phyloP scores from a whole-genome alignment of 306 rosid species.

The Dryas drummondii region DNA sequence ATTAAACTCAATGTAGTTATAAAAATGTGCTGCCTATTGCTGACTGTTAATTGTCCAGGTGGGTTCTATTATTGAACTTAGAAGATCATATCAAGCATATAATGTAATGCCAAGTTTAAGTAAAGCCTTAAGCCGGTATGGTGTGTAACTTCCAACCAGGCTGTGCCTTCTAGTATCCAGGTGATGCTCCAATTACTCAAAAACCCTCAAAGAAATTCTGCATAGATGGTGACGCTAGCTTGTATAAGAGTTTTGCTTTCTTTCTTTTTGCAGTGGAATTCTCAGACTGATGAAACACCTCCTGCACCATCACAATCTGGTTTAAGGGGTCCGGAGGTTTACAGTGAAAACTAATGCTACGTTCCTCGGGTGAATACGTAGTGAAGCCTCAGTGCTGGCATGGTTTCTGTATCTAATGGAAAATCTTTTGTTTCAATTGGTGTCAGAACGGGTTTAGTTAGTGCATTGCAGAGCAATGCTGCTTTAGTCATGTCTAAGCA shows the following conservation, averaged over 20 bases:
- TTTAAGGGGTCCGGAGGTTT: not conserved
- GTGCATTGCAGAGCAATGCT: not conserved
- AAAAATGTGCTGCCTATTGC: too few species aligned
- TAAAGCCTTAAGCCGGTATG: slow-evolving; percentile 87
- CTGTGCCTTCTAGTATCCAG: slow-evolving; percentile 13
- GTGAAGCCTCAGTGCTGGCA: not conserved
- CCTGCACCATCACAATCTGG: not conserved
- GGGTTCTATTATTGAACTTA: slow-evolving; percentile 91
- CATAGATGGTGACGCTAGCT: not conserved
- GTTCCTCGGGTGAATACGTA: too few species aligned
- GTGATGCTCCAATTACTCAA: not conserved
- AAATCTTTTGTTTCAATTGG: not conserved
- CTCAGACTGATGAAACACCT: not conserved
- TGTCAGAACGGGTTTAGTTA: not conserved
- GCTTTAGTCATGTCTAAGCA: not conserved
- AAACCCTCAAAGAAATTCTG: not conserved
- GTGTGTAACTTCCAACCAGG: slow-evolving; percentile 48
- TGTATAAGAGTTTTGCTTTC: not conserved
- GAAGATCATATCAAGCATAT: slow-evolving; percentile 97
- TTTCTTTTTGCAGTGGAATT: not conserved
- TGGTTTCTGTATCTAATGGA: not conserved
- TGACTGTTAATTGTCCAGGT: slow-evolving; percentile 52
- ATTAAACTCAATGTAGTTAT: not conserved
- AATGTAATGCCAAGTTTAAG: slow-evolving; percentile 97
- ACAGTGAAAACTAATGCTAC: not conserved